A percentile compares a stretch with the other conserved stretches of the same genome.
Evolutionary conservation across 2,329 filamentous ascomycete species (phyloP).

Genomic region (Arthrobotrys entomopaga): DNA sequence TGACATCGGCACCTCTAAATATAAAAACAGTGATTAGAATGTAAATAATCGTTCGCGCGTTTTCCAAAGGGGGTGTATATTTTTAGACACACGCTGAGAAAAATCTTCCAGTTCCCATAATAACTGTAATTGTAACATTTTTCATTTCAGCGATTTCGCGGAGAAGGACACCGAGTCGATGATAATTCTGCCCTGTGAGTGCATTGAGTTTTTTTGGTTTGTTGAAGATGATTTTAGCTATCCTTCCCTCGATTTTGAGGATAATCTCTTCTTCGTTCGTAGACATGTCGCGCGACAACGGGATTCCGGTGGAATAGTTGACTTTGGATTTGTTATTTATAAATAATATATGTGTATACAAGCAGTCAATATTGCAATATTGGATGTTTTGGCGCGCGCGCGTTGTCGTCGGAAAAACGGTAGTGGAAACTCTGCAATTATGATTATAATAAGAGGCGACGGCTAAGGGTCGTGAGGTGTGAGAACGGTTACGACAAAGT

Average conservation of each 20-base stretch:
- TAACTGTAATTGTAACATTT: conserved; percentile 83
- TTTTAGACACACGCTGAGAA: conserved; percentile 80
- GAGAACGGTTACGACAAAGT: no score
- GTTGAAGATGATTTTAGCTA: conserved; percentile 87
- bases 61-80: neutral
- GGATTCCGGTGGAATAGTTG: no score
- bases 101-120: conserved; percentile 80
- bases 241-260: conserved; percentile 57
- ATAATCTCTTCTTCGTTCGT: conserved; percentile 39
- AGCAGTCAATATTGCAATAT: neutral
- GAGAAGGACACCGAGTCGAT: conserved; percentile 76
- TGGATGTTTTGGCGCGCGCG: no score
- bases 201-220: conserved; percentile 89
- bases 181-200: conserved; percentile 77
- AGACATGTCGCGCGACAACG: conserved; percentile 12
- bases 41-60: neutral
- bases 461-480: no score
- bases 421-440: no score
- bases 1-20: conserved; percentile 54
- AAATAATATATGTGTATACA: neutral
- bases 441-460: no score
- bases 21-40: conserved; percentile 2
- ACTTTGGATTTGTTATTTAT: neutral
- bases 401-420: no score
- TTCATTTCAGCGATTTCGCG: conserved; percentile 80